Base-by-base conservation (phyloP, 2,329 filamentous ascomycete genomes). In the Fusarium sp. region DNA sequence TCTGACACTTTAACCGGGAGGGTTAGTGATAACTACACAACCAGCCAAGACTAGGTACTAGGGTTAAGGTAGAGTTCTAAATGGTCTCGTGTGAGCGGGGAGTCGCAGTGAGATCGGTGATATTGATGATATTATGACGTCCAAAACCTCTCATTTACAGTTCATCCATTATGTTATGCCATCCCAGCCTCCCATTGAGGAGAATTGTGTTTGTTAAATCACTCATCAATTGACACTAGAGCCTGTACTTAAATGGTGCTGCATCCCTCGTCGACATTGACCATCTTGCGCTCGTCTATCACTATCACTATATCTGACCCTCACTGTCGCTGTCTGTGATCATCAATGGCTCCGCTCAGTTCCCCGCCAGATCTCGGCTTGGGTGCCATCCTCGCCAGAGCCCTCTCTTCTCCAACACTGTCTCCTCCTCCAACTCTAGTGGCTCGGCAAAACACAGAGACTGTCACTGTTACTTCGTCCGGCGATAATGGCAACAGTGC, bases 381-480 rank as follows among this genome's bases (percentile, higher is more conserved):
- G 32, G 59, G 71, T 35, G 40, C 60, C 42, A 35, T 75, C 62
- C 54, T 75, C 13, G 56, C 64, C 33, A 60, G 64, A 43, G 67
- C 68, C 30, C 38, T 75, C 46, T 64, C 67, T 18, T 76, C 73
- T 6, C 46, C 65, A 19, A 76, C 74, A 1, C 33, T 65, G n/a
- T 65, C 60, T 32, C 37, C 21, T 25, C 46, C 60, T 32, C 73
- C 68, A 23, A 73, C 63, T 10, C 49, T 76, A 16, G 73, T 77
- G 7, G 52, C 54, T 1, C 74, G 76, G 30, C 76, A 78, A 72
- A 59, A 59, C 13, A 64, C 69, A 15, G 72, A 75, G 16, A 82
- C 82, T 3, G 77, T 82, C 7, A 83, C 82, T 4, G 75, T 83
- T 28, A 59, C 76, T 16, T n/a, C 74, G 2, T 52, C 73, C 18